These are phyloP conservation scores for Phytophthora vignae DNA, from an alignment of 352 stramenopile genomes.

Conservation along the genomic window DNA sequence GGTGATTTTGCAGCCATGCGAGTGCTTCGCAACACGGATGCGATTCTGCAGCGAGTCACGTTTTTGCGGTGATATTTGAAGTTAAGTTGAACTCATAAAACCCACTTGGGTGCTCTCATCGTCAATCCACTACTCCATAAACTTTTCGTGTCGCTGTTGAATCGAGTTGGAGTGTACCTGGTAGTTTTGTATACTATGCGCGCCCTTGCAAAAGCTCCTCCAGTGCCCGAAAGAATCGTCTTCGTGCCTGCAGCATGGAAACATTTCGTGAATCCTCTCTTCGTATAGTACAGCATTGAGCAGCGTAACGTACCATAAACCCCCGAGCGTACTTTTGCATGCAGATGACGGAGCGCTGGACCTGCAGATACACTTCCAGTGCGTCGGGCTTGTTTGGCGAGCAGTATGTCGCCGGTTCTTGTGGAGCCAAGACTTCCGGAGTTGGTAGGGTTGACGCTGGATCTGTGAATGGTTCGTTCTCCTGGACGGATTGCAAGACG, in stretches of 20 bases:
- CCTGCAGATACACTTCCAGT: slow-evolving; percentile 32
- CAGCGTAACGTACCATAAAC: slow-evolving; percentile 31
- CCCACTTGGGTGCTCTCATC: not conserved
- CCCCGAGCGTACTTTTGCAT: slow-evolving; percentile 39
- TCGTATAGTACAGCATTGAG: not conserved
- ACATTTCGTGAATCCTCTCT: not conserved
- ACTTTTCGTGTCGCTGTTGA: not conserved
- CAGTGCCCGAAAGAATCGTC: slow-evolving; percentile 30
- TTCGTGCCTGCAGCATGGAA: slow-evolving; percentile 20
- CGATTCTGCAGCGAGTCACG: slow-evolving; percentile 60
- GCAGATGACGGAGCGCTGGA: slow-evolving; percentile 34
- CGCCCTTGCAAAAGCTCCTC: slow-evolving; percentile 28
- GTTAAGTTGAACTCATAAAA: not conserved
- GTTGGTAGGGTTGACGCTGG: not conserved
- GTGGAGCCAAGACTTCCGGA: not conserved
- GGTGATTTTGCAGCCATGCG: slow-evolving; percentile 55
- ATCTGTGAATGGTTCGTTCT: slow-evolving; percentile 11
- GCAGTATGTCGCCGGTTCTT: not conserved
- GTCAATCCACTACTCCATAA: not conserved
- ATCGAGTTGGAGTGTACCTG: not conserved
- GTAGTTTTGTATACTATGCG: not conserved
- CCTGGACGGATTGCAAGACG: slow-evolving; percentile 1
- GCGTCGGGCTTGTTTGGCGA: slow-evolving; percentile 21
- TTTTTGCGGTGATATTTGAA: slow-evolving; percentile 64
- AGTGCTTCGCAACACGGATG: slow-evolving; percentile 37